phyloP scores from a whole-genome alignment of 257 asterid genomes.

The Nicotiana tabacum region DNA sequence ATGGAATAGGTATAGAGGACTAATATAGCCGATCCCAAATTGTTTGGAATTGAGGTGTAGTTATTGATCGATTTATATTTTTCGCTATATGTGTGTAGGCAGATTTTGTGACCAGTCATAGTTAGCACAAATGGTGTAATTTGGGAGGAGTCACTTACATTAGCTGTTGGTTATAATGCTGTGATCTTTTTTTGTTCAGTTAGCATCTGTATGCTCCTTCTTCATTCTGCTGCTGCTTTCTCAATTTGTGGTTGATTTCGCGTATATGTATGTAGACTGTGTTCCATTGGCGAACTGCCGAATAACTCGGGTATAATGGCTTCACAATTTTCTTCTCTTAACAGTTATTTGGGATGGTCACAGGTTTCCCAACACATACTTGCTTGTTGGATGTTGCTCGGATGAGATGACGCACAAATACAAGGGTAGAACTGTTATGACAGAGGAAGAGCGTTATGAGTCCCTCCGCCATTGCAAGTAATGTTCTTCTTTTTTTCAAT shows the following conservation, averaged over 20 bases:
- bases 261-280: neutral
- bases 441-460: conserved; percentile 73
- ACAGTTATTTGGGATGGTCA: neutral
- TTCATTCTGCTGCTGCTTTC: neutral
- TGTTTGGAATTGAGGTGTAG: neutral
- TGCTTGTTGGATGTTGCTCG: conserved; percentile 88
- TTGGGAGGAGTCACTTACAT: neutral
- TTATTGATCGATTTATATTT: neutral
- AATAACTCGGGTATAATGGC: neutral
- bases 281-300: neutral
- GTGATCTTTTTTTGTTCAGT: neutral
- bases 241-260: neutral
- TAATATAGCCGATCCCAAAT: neutral
- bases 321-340: neutral
- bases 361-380: conserved; percentile 75
- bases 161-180: neutral
- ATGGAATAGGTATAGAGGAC: neutral
- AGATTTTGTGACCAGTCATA: neutral
- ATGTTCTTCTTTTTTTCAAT: neutral
- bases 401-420: conserved; percentile 77
- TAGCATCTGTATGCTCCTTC: neutral
- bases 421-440: conserved; percentile 97
- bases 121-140: neutral
- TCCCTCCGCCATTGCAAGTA: conserved; percentile 97
- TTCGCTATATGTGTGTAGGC: neutral